phyloP scores from a whole-genome alignment of 2,329 filamentous ascomycete species.

The Capronia epimyces region DNA sequence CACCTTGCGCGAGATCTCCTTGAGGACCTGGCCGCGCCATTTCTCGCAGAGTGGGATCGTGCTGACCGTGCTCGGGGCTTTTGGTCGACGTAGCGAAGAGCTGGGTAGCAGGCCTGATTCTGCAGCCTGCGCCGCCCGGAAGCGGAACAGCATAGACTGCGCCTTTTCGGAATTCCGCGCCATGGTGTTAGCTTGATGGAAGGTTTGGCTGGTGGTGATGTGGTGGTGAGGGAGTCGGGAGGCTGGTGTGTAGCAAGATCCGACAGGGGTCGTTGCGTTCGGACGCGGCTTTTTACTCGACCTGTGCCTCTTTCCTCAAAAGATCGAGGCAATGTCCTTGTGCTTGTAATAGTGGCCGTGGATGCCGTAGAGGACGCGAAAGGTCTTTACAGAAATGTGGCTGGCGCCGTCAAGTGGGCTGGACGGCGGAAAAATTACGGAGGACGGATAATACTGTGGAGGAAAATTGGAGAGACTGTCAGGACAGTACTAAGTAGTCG shows the following conservation, averaged over 20 bases:
- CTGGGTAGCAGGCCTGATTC: constrained; percentile 95
- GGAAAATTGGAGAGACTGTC: background rate
- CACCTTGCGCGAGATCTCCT: constrained; percentile 95
- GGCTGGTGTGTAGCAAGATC: too few species aligned
- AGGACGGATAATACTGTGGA: background rate
- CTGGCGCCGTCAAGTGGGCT: background rate
- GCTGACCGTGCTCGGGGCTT: constrained; percentile 80
- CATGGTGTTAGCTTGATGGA: constrained; percentile 42
- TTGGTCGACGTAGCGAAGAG: constrained; percentile 80
- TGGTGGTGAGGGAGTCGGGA: background rate
- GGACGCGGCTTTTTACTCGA: too few species aligned
- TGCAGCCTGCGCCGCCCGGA: constrained; percentile 92
- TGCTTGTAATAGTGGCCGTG: too few species aligned
- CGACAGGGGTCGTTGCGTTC: too few species aligned
- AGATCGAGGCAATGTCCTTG: background rate
- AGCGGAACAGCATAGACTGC: constrained; percentile 99
- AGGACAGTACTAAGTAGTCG: too few species aligned
- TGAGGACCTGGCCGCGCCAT: constrained; percentile 95
- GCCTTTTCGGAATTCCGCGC: constrained; percentile 97
- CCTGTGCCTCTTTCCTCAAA: background rate
- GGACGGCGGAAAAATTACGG: constrained; percentile 4
- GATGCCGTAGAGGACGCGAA: too few species aligned
- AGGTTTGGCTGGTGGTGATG: background rate
- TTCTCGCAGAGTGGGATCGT: constrained; percentile 86
- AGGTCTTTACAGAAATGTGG: too few species aligned